Evolutionary conservation across 2,329 filamentous ascomycete genomes (phyloP).

Genomic region (Penicillium griseofulvum): DNA sequence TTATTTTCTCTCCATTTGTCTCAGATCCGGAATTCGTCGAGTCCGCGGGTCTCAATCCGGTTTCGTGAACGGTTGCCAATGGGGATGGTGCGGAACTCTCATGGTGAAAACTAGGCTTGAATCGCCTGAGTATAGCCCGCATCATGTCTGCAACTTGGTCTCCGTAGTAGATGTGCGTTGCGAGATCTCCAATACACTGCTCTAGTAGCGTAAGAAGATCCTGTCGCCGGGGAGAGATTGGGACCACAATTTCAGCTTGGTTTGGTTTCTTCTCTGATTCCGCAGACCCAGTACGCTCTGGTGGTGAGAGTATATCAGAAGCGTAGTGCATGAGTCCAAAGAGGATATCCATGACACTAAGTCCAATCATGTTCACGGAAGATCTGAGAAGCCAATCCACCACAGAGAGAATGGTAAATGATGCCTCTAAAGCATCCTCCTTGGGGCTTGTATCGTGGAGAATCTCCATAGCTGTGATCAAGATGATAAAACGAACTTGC

Average conservation of each 20-base stretch:
- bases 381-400: constrained; percentile 81
- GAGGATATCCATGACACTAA: constrained; percentile 94
- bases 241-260: constrained; percentile 4
- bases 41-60: constrained; percentile 7
- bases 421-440: constrained; percentile 69
- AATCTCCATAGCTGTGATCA: constrained; percentile 76
- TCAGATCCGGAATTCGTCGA: constrained; percentile 22
- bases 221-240: constrained; percentile 54
- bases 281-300: constrained; percentile 39
- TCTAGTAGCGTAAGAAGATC: constrained; percentile 70
- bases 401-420: constrained; percentile 72
- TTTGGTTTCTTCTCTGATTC: constrained; percentile 23
- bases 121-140: constrained; percentile 69
- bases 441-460: constrained; percentile 66
- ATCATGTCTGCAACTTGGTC: constrained; percentile 97
- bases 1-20: constrained; percentile 46
- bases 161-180: constrained; percentile 93
- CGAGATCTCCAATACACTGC: constrained; percentile 82
- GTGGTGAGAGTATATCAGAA: constrained; percentile 69
- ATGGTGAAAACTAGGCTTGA: constrained; percentile 63
- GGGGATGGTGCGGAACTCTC: constrained; percentile 46
- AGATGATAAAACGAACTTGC: constrained; percentile 87
- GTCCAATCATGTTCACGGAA: constrained; percentile 86
- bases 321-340: constrained; percentile 82
- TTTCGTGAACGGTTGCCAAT: constrained; percentile 25